Base-by-base conservation (phyloP, 345 rosid genomes). In the Hirschfeldia incana region DNA sequence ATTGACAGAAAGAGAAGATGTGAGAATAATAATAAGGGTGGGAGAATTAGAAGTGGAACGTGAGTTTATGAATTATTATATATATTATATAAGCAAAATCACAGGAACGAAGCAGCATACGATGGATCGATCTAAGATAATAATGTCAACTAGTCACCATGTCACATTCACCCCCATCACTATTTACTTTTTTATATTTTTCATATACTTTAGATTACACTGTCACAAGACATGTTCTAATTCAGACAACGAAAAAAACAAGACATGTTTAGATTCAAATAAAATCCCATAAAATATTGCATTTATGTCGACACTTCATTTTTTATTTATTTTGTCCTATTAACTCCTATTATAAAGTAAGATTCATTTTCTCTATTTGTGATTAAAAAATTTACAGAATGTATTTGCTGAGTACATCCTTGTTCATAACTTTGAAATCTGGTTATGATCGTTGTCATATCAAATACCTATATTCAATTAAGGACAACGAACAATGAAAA, bases 111-210 rank as follows among this genome's bases (percentile, higher is more conserved):
- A 11, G 37, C 67, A 70, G 5, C 17, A 21, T 26, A 33, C 27
- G 78, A 74, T 73, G 74, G 74, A 51, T 67, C 55, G 55, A 16
- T 49, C 49, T 65, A 29, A 68, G 71, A 80, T 80, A 64, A 55
- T 64, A 37, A 53, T 74, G 76, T 69, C 79, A 37, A 75, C 76
- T 80, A 17, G 79, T 9, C 75, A 75, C 75, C 75, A 69, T 72
- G 72, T 75, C 79, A 16, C 13, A 2, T 63, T 63, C 67, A 51
- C 11, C 67, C 36, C 33, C 63, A 26, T 64, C 36, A 49, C 59
- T 16, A 28, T 60, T 59, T 58, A 26, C 30, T 3, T 21, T 9
- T 57, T 39, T 57, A 57, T 57, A 8, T 17, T 55, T 36, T 27
- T 5, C 33, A 4, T 27, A 8, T 58, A 58, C 62, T 46, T 46